These are phyloP conservation scores for Myriosclerotinia duriaeana DNA, from an alignment of 2,329 filamentous ascomycete genomes.

Conservation along the genomic window DNA sequence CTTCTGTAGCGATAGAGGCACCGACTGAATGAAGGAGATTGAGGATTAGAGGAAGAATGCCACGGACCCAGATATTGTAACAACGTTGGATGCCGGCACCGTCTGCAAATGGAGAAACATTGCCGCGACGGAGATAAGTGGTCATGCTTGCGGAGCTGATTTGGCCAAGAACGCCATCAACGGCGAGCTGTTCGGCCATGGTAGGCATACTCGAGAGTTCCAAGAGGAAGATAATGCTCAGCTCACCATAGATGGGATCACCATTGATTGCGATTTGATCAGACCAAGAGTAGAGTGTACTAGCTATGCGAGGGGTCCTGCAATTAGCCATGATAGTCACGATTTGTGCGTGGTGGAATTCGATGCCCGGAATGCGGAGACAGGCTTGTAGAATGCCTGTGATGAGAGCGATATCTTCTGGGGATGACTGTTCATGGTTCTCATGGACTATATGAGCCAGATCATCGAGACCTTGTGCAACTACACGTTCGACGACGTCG, in stretches of 20 bases:
- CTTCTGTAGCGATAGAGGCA: conserved; percentile 76
- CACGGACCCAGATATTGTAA: conserved; percentile 87
- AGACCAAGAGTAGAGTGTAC: conserved; percentile 89
- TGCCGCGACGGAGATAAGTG: conserved; percentile 68
- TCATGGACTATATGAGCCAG: conserved; percentile 82
- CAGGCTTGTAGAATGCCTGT: conserved; percentile 86
- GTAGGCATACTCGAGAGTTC: conserved; percentile 79
- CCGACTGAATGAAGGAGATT: conserved; percentile 85
- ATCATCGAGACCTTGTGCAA: conserved; percentile 78
- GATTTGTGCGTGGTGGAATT: conserved; percentile 68
- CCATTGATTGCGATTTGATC: conserved; percentile 74
- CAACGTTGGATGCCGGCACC: conserved; percentile 67
- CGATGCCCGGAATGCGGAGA: conserved; percentile 73
- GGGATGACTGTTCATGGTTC: conserved; percentile 60
- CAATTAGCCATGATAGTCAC: conserved; percentile 68
- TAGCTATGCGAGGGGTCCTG: conserved; percentile 75
- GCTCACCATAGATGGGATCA: conserved; percentile 89
- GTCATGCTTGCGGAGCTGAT: conserved; percentile 78
- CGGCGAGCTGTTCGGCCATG: conserved; percentile 85
- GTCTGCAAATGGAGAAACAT: conserved; percentile 77
- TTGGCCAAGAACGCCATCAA: conserved; percentile 78
- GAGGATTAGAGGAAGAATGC: conserved; percentile 81
- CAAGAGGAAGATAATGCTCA: conserved; percentile 85
- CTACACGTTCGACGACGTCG: conserved; percentile 75
- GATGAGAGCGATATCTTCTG: conserved; percentile 81